Conservation (phyloP, 129 eudicot species). For the Flaveria brownii region DNA sequence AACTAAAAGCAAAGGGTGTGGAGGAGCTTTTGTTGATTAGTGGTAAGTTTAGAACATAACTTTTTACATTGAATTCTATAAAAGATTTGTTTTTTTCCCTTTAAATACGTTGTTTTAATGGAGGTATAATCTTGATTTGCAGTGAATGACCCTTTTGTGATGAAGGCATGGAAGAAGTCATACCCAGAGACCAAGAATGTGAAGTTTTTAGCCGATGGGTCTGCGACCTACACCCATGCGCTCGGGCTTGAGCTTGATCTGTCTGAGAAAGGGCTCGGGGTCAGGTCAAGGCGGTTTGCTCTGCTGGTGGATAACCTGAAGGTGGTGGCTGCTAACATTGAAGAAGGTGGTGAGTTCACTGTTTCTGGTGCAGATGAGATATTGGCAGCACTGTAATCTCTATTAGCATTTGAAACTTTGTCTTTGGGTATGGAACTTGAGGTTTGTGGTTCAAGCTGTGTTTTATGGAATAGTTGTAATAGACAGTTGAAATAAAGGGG, state of each 20-base stretch:
- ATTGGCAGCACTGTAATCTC: conserved; percentile 58
- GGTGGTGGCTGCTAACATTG: conserved; percentile 73
- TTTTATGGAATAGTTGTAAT: not conserved
- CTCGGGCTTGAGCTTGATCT: conserved; percentile 93
- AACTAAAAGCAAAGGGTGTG: conserved; percentile 80
- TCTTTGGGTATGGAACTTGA: not conserved
- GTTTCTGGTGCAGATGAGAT: conserved; percentile 87
- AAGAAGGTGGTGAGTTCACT: conserved; percentile 82
- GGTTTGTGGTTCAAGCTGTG: not conserved
- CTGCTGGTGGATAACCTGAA: conserved; percentile 76
- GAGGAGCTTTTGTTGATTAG: conserved; percentile 70
- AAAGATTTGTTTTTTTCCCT: not conserved
- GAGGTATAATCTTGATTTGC: conserved; percentile 15
- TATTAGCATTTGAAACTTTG: not conserved
- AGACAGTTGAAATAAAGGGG: not conserved
- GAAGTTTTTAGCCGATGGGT: conserved; percentile 85
- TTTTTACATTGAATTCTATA: not conserved
- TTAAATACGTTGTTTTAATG: not conserved
- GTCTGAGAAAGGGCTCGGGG: conserved; percentile 76
- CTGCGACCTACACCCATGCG: conserved; percentile 70
- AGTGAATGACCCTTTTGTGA: conserved; percentile 86
- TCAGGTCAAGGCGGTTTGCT: conserved; percentile 78
- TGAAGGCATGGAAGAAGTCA: conserved; percentile 95
- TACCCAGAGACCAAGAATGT: conserved; percentile 78
- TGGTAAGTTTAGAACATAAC: conserved; percentile 40